Base-by-base conservation (phyloP, 306 rosid genomes). In the Vigna unguiculata region DNA sequence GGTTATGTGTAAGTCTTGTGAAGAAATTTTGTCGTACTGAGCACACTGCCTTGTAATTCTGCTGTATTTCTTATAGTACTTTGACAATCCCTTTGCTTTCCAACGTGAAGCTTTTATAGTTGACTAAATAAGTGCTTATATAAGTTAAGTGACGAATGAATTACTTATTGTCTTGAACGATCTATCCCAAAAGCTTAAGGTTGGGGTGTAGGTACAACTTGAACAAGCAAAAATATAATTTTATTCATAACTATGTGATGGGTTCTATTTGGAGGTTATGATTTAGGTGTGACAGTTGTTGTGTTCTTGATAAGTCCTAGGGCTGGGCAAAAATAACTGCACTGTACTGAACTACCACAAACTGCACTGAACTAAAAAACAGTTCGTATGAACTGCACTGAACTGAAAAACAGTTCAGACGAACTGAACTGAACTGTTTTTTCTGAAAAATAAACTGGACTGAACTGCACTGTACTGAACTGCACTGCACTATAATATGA, bases 1-100 rank as follows among this genome's bases (percentile, higher is more conserved):
- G 91, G 89, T 73, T 83, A 80, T 65, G 69, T 32, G 98, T 95
- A 84, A 90, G 98, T 88, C 76, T 68, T 32, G 45, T 21, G 4
- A 51, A 75, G 41, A 63, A 30, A 11, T 41, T 67, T 47, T 62
- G 72, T 71, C 25, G 22, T 34, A 21, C 77, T 17, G 32, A 64
- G 34, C 17, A 52, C 10, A 41, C 49, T 72, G 72, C 51, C 45
- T 71, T 69, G 59, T 69, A 75, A 72, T 49, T 59, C 22, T 63
- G 43, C 47, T 73, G 13, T 32, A 71, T 78, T 20, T 76, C 55
- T 16, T 69, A 7, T 15, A 17, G 61, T 75, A 40, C 52, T 13
- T 70, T 28, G 66, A 51, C 52, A 49, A 52, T 2, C 7, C 16
- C 9, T 19, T 19, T 75, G 12, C 61, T 49, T 61, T 71, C 71